phyloP scores from a whole-genome alignment of 257 asterid species.

The Plectranthus barbatus region DNA sequence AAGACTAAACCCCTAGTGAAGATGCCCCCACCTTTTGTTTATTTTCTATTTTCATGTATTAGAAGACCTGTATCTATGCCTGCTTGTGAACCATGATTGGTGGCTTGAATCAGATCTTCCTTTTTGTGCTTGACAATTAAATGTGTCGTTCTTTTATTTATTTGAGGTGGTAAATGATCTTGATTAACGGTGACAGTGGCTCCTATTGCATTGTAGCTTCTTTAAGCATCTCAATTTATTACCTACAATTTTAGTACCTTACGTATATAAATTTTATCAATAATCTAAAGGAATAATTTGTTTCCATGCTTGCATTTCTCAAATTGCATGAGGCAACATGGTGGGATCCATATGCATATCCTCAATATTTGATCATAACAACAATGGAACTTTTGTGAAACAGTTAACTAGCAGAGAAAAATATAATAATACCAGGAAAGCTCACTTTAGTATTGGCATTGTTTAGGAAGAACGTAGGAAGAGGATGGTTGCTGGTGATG shows the following conservation, averaged over 20 bases:
- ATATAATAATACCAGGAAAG: background rate
- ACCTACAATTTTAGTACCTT: background rate
- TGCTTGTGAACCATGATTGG: background rate
- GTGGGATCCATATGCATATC: background rate
- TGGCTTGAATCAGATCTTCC: background rate
- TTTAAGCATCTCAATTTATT: background rate
- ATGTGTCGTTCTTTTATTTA: background rate
- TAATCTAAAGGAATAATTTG: background rate
- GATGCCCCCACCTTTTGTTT: background rate
- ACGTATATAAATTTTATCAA: background rate
- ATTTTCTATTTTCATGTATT: background rate
- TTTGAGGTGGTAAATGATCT: background rate
- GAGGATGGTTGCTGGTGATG: conserved; percentile 71
- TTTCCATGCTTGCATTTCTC: background rate
- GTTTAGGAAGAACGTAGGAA: conserved; percentile 82
- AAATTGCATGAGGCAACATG: background rate
- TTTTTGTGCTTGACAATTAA: background rate
- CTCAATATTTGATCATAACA: background rate
- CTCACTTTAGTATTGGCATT: conserved; percentile 12
- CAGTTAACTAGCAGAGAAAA: background rate
- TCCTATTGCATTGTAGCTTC: background rate
- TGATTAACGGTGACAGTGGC: background rate
- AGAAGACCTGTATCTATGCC: background rate
- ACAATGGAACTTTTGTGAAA: background rate
- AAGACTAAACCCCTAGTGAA: background rate